These are phyloP conservation scores for Globisporangium camurandrum DNA, from an alignment of 352 stramenopile genomes.

Conservation along the genomic window DNA sequence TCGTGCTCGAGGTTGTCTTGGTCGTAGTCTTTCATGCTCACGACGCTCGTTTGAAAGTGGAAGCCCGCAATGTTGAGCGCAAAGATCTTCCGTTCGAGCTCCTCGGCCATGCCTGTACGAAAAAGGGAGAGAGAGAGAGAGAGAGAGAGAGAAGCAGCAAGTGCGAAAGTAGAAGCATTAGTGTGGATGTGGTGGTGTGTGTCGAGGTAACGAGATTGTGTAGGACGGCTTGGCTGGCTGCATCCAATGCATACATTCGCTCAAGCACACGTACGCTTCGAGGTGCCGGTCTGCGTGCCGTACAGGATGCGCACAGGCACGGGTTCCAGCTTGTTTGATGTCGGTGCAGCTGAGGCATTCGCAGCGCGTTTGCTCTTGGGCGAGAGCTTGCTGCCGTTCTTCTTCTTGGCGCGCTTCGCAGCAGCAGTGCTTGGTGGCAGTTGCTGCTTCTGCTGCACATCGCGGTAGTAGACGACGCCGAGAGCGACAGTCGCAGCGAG, in stretches of 20 bases:
- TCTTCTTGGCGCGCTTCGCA: slow-evolving; percentile 15
- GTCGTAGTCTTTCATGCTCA: slow-evolving; percentile 86
- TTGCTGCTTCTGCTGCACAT: slow-evolving; percentile 2
- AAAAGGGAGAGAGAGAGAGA: too few species aligned
- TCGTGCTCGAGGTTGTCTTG: slow-evolving; percentile 88
- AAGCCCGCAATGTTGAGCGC: slow-evolving; percentile 72
- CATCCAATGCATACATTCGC: too few species aligned
- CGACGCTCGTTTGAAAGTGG: slow-evolving; percentile 77
- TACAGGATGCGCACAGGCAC: slow-evolving; percentile 78
- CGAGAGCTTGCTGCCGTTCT: slow-evolving; percentile 12
- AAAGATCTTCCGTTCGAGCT: slow-evolving; percentile 71
- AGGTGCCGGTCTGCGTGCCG: slow-evolving; percentile 79
- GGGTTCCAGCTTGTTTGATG: slow-evolving; percentile 19
- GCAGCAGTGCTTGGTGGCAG: background rate
- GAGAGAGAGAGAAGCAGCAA: too few species aligned
- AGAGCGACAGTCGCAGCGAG: slow-evolving; percentile 35
- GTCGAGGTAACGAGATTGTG: too few species aligned
- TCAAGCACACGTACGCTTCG: slow-evolving; percentile 45
- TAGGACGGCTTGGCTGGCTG: too few species aligned
- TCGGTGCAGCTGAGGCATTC: background rate
- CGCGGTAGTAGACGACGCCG: slow-evolving; percentile 37
- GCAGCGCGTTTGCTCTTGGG: slow-evolving; percentile 10
- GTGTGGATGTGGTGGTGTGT: background rate
- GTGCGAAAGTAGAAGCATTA: background rate
- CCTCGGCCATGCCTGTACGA: slow-evolving; percentile 50